A percentile compares a stretch with the other conserved stretches of the same genome.
These are phyloP conservation scores for Geosmithia morbida DNA, from an alignment of 2,329 filamentous ascomycete genomes.

Conservation along the genomic window DNA sequence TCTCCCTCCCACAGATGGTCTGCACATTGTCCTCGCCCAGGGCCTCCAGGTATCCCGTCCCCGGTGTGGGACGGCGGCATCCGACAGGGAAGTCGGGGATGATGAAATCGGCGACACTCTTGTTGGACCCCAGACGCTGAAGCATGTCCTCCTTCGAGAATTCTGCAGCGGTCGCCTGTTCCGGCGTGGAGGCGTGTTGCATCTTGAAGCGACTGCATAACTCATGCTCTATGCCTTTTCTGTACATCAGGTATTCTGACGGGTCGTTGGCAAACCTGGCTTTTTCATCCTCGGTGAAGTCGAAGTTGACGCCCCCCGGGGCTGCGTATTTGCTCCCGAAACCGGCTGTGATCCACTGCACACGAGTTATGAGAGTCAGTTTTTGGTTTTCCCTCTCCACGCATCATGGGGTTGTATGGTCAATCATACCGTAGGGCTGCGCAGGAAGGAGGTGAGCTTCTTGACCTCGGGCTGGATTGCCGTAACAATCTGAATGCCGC, in stretches of 20 bases:
- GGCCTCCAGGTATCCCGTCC: conserved; percentile 12
- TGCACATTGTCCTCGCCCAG: conserved; percentile 6
- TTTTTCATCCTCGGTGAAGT: conserved; percentile 23
- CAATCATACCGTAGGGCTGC: neutral
- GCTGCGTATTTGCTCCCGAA: neutral
- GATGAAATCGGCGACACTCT: conserved; percentile 23
- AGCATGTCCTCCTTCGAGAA: conserved; percentile 4
- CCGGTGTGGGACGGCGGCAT: conserved; percentile 31
- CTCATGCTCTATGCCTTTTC: conserved; percentile 21
- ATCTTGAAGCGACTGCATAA: conserved; percentile 1
- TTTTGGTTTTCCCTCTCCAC: neutral
- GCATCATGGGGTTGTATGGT: neutral
- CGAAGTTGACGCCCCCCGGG: conserved; percentile 1
- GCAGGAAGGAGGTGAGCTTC: conserved; percentile 1
- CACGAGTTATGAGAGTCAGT: neutral
- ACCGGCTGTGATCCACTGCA: neutral
- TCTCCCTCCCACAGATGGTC: conserved; percentile 8
- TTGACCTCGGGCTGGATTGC: conserved; percentile 18
- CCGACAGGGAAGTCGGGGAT: conserved; percentile 31
- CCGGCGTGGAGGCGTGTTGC: neutral
- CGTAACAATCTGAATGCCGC: conserved; percentile 36
- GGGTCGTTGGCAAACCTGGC: conserved; percentile 35
- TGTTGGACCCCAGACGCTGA: neutral
- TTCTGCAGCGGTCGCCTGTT: neutral
- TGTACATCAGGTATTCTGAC: conserved; percentile 33